These are phyloP conservation scores for Chaetomium olivaceum DNA, from an alignment of 2,329 filamentous ascomycete species.

Conservation along the genomic window DNA sequence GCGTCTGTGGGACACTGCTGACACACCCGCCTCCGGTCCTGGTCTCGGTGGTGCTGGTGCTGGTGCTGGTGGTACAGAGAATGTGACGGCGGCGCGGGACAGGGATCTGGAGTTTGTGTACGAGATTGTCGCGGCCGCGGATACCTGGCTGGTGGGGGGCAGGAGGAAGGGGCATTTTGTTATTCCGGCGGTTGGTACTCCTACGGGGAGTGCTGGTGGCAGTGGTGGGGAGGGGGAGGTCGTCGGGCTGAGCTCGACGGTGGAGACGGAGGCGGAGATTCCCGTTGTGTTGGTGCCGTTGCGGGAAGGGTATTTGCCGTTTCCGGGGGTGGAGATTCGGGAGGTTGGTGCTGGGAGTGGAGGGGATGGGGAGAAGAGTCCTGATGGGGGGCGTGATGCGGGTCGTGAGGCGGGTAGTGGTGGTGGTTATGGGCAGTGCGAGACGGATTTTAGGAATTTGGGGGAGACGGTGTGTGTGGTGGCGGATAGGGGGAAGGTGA, in stretches of 20 bases:
- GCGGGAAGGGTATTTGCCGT: slow-evolving; percentile 72
- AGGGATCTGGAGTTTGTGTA: slow-evolving; percentile 74
- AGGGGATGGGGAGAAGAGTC: slow-evolving; percentile 16
- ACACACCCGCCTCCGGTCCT: too few relatives aligned
- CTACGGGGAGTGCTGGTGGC: slow-evolving; percentile 22
- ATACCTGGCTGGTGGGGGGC: slow-evolving; percentile 86
- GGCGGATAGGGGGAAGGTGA: slow-evolving; percentile 69
- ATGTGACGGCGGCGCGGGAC: slow-evolving; percentile 1
- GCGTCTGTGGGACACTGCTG: slow-evolving; percentile 58
- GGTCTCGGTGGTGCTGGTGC: background rate
- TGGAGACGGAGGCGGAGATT: slow-evolving; percentile 57
- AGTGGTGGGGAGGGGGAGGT: background rate
- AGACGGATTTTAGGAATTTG: slow-evolving; percentile 77
- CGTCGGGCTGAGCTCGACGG: slow-evolving; percentile 41
- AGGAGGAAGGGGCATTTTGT: slow-evolving; percentile 76
- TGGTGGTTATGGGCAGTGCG: slow-evolving; percentile 54
- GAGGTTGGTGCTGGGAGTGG: slow-evolving; percentile 46
- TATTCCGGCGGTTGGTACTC: slow-evolving; percentile 45
- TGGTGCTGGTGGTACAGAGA: background rate
- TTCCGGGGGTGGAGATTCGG: slow-evolving; percentile 77
- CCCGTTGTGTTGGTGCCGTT: slow-evolving; percentile 78
- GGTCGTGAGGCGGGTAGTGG: slow-evolving; percentile 20
- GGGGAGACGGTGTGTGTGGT: slow-evolving; percentile 77
- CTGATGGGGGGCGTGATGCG: background rate
- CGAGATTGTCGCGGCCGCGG: slow-evolving; percentile 69